These are phyloP conservation scores for Beauveria rudraprayagi DNA, from an alignment of 2,329 filamentous ascomycete species.

Conservation along the genomic window DNA sequence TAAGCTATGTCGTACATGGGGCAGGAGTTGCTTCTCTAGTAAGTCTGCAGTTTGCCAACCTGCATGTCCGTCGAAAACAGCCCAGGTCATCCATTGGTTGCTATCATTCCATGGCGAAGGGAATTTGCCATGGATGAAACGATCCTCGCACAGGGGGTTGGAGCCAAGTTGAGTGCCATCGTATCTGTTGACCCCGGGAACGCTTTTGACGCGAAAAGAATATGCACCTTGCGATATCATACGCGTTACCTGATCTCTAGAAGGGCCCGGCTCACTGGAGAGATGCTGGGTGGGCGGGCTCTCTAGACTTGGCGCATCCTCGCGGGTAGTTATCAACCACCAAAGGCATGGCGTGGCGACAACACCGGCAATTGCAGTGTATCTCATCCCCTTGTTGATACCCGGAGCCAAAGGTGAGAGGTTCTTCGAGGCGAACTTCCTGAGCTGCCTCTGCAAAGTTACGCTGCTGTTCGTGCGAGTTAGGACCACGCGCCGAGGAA, in stretches of 20 bases:
- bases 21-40: constrained; percentile 23
- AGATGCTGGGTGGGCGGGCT: background rate
- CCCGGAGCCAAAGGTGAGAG: background rate
- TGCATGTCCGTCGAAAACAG: constrained; percentile 28
- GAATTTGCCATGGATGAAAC: background rate
- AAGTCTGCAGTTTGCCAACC: constrained; percentile 28
- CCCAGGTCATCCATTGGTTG: constrained; percentile 26
- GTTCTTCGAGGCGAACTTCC: background rate
- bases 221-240: background rate
- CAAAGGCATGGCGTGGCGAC: background rate
- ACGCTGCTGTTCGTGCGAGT: background rate
- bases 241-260: background rate
- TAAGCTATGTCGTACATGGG: constrained; percentile 19
- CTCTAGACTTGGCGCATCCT: background rate
- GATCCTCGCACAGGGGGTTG: background rate
- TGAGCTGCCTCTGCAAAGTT: background rate
- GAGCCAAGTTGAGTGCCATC: background rate
- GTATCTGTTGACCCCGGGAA: background rate
- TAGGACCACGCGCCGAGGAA: background rate
- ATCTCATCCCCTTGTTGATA: background rate
- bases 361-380: background rate
- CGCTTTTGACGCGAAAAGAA: background rate
- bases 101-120: background rate
- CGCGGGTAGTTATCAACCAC: background rate
- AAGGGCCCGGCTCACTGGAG: background rate